Evolutionary conservation across 148 eudicot genomes (phyloP), one percentile per base, ranked within the genome.

Genomic region (Cornus controversa): DNA sequence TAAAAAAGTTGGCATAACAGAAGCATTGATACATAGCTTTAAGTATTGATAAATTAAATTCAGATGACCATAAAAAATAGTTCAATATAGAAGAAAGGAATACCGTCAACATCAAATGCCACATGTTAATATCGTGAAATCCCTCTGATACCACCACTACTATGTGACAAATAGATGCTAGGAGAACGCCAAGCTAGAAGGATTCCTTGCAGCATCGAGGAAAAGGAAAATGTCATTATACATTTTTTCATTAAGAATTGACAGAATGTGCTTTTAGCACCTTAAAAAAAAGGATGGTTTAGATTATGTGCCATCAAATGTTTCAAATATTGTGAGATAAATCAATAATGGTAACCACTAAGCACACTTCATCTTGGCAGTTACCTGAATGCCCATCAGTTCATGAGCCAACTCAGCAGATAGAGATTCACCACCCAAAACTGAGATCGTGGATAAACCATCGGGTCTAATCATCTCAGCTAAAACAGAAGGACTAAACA

Each of bases 71-170:
- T n/a, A 60, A 74, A 47, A 74, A 27, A 2, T 45, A 36, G 67
- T 34, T 72, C 75, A 31, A 58, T 58, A 62, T 11, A 26, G 8
- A 31, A 74, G 63, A 62, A 73, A 72, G 74, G 66, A 67, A 29
- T 94, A 94, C 98, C 97, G 96, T 94, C 53, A 88, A 87, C 90
- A 93, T 89, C 75, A 93, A 86, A 77, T 81, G 89, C 97, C 96
- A 94, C 91, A 90, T 82, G 88, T 80, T 89, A 72, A 86, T 71
- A 81, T 91, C 96, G 77, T 91, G 97, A 81, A 81, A 90, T 80
- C 98, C 98, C 79, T 92, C 93, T 2, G 98, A 84, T 62, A 94
- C 91, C 84, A 94, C 98, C 81, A 95, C 74, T 63, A 93, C 69
- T 67, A 91, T 68, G 80, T 93, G 98, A 84, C 98, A 95, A 81